Conservation (phyloP, 345 rosid species). For the Hevea brasiliensis region DNA sequence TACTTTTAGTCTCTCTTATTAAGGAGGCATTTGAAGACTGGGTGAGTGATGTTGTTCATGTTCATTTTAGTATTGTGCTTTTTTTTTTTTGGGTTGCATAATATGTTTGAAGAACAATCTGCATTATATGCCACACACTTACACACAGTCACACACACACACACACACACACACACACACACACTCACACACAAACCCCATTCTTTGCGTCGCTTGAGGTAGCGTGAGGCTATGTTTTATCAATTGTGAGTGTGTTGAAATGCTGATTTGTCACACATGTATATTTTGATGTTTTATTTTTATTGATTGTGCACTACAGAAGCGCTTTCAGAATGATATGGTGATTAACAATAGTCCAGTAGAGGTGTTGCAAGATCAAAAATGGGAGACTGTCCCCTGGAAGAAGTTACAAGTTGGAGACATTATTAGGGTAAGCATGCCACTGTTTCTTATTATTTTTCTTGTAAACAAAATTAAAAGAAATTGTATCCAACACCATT, state of each 20-base stretch:
- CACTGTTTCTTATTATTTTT: slow-evolving; percentile 11
- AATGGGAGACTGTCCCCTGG: slow-evolving; percentile 81
- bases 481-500: too few relatives aligned
- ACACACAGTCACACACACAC: too few relatives aligned
- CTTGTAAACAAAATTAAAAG: not conserved
- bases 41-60: slow-evolving; percentile 48
- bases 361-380: slow-evolving; percentile 84
- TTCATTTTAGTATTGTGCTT: slow-evolving; percentile 7
- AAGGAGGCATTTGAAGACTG: slow-evolving; percentile 99
- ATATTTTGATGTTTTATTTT: slow-evolving; percentile 15
- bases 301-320: slow-evolving; percentile 53
- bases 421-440: slow-evolving; percentile 64
- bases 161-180: too few relatives aligned
- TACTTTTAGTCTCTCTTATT: slow-evolving; percentile 93
- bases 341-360: slow-evolving; percentile 71
- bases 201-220: not conserved
- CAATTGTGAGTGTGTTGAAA: not conserved
- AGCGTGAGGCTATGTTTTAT: not conserved
- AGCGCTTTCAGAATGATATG: slow-evolving; percentile 96
- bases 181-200: too few relatives aligned
- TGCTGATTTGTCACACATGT: slow-evolving; percentile 10
- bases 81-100: slow-evolving; percentile 4
- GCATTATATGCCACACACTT: not conserved
- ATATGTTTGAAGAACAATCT: slow-evolving; percentile 3
- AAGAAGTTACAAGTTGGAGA: slow-evolving; percentile 98